Evolutionary conservation across 139 green algal species (phyloP), one percentile per base, ranked within the genome.

Genomic region (Desmodesmus armatus): DNA sequence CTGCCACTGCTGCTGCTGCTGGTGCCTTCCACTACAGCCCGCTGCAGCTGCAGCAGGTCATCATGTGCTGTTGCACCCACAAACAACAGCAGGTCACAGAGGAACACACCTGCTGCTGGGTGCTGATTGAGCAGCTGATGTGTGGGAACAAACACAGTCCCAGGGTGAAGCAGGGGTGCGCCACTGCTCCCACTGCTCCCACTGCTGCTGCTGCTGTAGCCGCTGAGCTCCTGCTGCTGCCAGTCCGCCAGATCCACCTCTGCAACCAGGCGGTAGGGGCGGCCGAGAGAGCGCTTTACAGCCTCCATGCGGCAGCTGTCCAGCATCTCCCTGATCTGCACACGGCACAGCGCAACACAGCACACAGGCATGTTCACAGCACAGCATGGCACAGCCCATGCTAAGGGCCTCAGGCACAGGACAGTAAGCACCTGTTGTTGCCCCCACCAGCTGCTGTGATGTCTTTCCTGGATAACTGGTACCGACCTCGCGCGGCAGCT

Each of bases 251-350:
- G 47, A 0, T 79, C 3, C 25, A 85, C 33, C 27, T 33, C 41
- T 31, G 80, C 66, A 31, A 93, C 85, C 11, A 92, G 80, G 23
- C 89, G 79, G 66, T 93, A 92, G 4, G 63, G 53, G 7, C 92
- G 78, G 2, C 90, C 91, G 27, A 94, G 62, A 4, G 87, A 85
- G 11, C 63, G 29, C 67, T 51, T 79, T 37, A 91, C 91, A 0
- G 60, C 53, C 0, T 82, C 72, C 78, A 96, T 78, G 27, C 85
- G 75, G 3, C 94, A 91, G 3, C 23, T 15, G 0, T 80, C 82
- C 70, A 97, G 83, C 58, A 89, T 85, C 35, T 90, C 40, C 9
- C 89, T 84, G 5, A 92, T 88, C 88, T 92, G 62, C 37, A 71
- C 19, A 21, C 62, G 6, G 53, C 58, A 37, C 76, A 82, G 51